A percentile compares a stretch with the other conserved stretches of the same genome.
These are phyloP conservation scores for Musa troglodytarum DNA, from an alignment of 176 grass and related monocot genomes.

Conservation along the genomic window DNA sequence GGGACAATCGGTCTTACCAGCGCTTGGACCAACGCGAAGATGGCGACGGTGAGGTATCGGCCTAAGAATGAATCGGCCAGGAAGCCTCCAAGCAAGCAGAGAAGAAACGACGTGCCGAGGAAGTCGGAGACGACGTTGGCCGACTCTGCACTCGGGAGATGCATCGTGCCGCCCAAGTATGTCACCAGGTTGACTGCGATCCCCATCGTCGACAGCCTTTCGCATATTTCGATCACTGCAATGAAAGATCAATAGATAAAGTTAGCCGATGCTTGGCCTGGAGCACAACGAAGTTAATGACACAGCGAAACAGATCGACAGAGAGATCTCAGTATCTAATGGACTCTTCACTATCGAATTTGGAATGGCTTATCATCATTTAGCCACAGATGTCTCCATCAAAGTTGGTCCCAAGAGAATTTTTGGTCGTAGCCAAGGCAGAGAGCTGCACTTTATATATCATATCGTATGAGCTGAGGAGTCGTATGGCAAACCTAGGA, in stretches of 20 bases:
- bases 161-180: constrained; percentile 68
- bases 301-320: too few species aligned
- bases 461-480: too few species aligned
- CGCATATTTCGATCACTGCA: constrained; percentile 71
- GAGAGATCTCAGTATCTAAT: too few species aligned
- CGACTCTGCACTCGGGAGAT: constrained; percentile 62
- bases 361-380: too few species aligned
- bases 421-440: too few species aligned
- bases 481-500: constrained; percentile 32
- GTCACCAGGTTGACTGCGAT: constrained; percentile 92
- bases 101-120: constrained; percentile 87
- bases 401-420: too few species aligned
- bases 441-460: too few species aligned
- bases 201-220: constrained; percentile 87
- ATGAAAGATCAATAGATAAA: background rate
- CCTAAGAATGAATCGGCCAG: constrained; percentile 88
- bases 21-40: constrained; percentile 60
- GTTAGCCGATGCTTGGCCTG: too few species aligned
- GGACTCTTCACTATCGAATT: too few species aligned
- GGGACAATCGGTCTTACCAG: constrained; percentile 21
- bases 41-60: constrained; percentile 79
- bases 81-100: constrained; percentile 83
- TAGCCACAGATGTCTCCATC: too few species aligned
- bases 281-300: too few species aligned
- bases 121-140: constrained; percentile 88